A percentile compares a stretch with the other conserved stretches of the same genome.
Conservation (phyloP, 2,329 filamentous ascomycete genomes). For the Raffaelea albimanens region DNA sequence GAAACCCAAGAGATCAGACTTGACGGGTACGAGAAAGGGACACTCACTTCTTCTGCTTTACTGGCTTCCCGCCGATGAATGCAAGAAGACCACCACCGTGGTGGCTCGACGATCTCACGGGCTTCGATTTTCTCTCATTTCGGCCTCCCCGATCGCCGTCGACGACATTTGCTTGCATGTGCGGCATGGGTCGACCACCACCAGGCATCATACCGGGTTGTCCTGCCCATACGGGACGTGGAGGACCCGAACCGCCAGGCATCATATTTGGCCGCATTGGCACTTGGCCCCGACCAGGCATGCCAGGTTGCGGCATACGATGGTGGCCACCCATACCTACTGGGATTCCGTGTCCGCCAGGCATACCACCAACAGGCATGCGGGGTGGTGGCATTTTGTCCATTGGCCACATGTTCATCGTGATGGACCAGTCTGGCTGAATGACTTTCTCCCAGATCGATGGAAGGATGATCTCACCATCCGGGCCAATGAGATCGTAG, state of each 20-base stretch:
- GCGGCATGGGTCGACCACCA: neutral
- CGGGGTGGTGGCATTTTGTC: slow-evolving; percentile 27
- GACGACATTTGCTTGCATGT: slow-evolving; percentile 6
- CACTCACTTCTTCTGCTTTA: slow-evolving; percentile 14
- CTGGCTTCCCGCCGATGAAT: slow-evolving; percentile 11
- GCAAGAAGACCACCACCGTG: slow-evolving; percentile 2
- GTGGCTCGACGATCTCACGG: slow-evolving; percentile 1
- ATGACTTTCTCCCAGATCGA: slow-evolving; percentile 74
- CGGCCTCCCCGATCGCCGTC: slow-evolving; percentile 7
- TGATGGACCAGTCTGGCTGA: slow-evolving; percentile 62
- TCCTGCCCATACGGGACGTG: neutral
- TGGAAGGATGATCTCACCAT: slow-evolving; percentile 74
- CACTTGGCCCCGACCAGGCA: slow-evolving; percentile 2
- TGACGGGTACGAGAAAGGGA: too few relatives aligned
- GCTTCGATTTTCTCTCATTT: slow-evolving; percentile 11
- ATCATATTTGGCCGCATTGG: slow-evolving; percentile 2
- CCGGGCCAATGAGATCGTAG: slow-evolving; percentile 70
- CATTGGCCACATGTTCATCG: slow-evolving; percentile 51
- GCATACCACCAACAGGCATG: slow-evolving; percentile 1
- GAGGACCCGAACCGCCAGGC: neutral
- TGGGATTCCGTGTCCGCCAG: slow-evolving; percentile 1
- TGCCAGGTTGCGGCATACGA: neutral
- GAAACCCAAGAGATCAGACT: neutral
- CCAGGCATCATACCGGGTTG: neutral
- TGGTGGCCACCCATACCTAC: neutral